Percentiles rank a stretch among this genome's conserved stretches.
phyloP scores from a whole-genome alignment of 306 rosid species.

The Cucurbita pepo region DNA sequence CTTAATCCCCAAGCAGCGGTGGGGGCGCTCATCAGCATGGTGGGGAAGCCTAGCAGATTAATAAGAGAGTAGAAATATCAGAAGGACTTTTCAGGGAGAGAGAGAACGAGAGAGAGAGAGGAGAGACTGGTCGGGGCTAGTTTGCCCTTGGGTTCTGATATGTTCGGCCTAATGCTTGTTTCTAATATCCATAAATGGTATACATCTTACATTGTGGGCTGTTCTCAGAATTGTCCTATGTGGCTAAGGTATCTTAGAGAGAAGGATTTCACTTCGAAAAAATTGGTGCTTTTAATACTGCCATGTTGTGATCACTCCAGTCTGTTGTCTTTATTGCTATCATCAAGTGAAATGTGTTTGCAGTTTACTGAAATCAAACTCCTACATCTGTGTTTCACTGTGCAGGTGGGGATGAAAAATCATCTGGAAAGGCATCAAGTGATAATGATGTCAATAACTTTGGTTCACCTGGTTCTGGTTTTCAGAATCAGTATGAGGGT shows the following conservation, averaged over 20 bases:
- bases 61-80: neutral
- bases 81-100: neutral
- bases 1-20: too few relatives aligned
- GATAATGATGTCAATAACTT: constrained; percentile 44
- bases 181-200: neutral
- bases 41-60: neutral
- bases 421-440: constrained; percentile 32
- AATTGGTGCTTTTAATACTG: neutral
- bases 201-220: neutral
- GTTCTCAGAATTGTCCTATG: neutral
- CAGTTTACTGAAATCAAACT: neutral
- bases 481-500: constrained; percentile 29
- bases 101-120: neutral
- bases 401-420: constrained; percentile 67
- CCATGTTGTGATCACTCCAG: neutral
- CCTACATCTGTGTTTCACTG: neutral
- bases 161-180: neutral
- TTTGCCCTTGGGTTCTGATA: neutral
- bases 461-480: constrained; percentile 34
- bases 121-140: neutral
- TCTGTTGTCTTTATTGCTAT: neutral
- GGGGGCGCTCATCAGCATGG: too few relatives aligned
- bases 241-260: neutral
- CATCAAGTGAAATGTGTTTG: neutral
- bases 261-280: neutral